phyloP scores from a whole-genome alignment of 2,329 filamentous ascomycete genomes.

The Dactylellina leptospora region DNA sequence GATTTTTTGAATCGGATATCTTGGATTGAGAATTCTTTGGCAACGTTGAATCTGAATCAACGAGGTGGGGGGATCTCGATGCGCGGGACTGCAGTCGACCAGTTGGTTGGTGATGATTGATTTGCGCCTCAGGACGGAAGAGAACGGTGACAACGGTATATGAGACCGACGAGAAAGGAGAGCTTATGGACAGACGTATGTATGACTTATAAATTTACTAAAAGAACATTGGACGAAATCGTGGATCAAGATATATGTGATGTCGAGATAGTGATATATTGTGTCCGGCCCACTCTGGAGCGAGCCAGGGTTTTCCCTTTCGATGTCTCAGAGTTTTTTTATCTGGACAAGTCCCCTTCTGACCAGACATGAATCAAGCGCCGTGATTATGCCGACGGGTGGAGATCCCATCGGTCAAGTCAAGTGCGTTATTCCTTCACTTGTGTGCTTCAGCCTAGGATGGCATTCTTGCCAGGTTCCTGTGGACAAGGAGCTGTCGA shows the following conservation, averaged over 20 bases:
- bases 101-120: conserved; percentile 16
- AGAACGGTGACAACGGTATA: conserved; percentile 8
- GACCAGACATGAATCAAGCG: conserved; percentile 29
- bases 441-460: neutral
- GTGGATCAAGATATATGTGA: conserved; percentile 14
- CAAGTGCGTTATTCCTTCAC: neutral
- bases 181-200: neutral
- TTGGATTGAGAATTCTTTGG: neutral
- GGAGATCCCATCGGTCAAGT: conserved; percentile 35
- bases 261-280: conserved; percentile 30
- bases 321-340: conserved; percentile 7
- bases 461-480: conserved; percentile 4
- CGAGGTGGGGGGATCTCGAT: neutral
- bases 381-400: conserved; percentile 47
- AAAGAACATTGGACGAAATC: conserved; percentile 29
- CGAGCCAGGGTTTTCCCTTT: neutral
- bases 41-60: conserved; percentile 7
- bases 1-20: neutral
- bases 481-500: neutral
- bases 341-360: conserved; percentile 7
- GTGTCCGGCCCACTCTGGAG: conserved; percentile 28
- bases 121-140: conserved; percentile 24
- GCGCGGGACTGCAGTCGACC: neutral
- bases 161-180: conserved; percentile 1
- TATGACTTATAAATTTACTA: conserved; percentile 12